phyloP scores from a whole-genome alignment of 164 flowering plant species.

The Buxus sempervirens region DNA sequence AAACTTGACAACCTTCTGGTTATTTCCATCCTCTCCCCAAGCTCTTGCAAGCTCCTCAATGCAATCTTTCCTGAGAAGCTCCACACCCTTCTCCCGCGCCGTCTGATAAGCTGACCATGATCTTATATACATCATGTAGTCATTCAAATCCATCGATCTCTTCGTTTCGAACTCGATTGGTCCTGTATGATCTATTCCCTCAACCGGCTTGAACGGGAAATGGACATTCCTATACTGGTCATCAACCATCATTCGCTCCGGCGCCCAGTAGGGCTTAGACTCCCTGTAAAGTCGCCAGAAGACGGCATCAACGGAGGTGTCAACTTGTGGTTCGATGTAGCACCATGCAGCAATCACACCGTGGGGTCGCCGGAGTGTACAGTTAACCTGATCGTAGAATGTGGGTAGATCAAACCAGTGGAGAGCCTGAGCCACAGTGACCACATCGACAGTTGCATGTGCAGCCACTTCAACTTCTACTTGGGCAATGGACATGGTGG shows the following conservation, averaged over 20 bases:
- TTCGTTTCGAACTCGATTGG: slow-evolving; percentile 51
- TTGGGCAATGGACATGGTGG: slow-evolving; percentile 19
- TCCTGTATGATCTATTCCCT: slow-evolving; percentile 59
- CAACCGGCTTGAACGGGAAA: slow-evolving; percentile 74
- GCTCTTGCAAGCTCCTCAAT: slow-evolving; percentile 37
- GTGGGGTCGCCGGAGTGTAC: slow-evolving; percentile 39
- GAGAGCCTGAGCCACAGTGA: slow-evolving; percentile 42
- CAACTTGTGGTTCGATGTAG: slow-evolving; percentile 34
- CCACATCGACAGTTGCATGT: slow-evolving; percentile 23
- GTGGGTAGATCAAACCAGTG: slow-evolving; percentile 51
- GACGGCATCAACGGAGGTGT: slow-evolving; percentile 26
- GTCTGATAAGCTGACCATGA: slow-evolving; percentile 79
- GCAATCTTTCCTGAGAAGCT: slow-evolving; percentile 45
- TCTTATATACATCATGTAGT: slow-evolving; percentile 42
- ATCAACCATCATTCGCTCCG: slow-evolving; percentile 41
- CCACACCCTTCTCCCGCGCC: slow-evolving; percentile 54
- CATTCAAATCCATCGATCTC: slow-evolving; percentile 49
- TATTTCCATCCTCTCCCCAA: slow-evolving; percentile 41
- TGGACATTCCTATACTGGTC: slow-evolving; percentile 41
- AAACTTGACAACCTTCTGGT: slow-evolving; percentile 36
- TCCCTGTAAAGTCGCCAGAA: slow-evolving; percentile 12
- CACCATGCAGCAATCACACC: slow-evolving; percentile 66
- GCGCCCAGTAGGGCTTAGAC: slow-evolving; percentile 52
- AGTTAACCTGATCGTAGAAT: slow-evolving; percentile 36
- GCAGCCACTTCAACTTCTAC: slow-evolving; percentile 16